These are phyloP conservation scores for Asclepias syriaca DNA, from an alignment of 257 asterid species.

Conservation along the genomic window DNA sequence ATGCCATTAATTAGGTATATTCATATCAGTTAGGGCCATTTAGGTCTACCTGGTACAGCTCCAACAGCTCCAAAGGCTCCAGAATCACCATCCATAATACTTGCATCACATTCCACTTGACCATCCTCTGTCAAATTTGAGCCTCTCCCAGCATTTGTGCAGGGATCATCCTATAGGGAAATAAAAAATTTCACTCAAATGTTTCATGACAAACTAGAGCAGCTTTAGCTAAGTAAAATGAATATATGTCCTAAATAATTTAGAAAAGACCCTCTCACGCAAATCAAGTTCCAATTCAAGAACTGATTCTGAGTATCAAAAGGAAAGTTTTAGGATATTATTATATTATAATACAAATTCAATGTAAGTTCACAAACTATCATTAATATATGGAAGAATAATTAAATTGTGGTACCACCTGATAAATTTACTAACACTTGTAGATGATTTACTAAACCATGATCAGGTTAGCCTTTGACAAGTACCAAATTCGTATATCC, in stretches of 20 bases:
- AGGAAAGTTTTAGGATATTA: background rate
- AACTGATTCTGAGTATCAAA: background rate
- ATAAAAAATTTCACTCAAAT: background rate
- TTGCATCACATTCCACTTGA: conserved; percentile 89
- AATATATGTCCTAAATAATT: background rate
- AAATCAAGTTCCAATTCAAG: background rate
- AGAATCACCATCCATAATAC: conserved; percentile 87
- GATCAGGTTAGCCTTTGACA: background rate
- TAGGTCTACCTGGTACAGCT: conserved; percentile 74
- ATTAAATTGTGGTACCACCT: background rate
- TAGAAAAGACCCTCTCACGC: background rate
- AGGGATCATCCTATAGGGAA: conserved; percentile 72
- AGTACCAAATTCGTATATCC: background rate
- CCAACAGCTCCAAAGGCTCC: conserved; percentile 97
- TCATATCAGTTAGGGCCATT: background rate
- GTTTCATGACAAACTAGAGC: background rate
- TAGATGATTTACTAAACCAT: background rate
- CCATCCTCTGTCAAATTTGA: conserved; percentile 95
- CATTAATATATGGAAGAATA: background rate
- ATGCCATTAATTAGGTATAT: background rate
- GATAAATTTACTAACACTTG: background rate
- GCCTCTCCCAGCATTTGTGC: conserved; percentile 93
- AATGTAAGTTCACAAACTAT: background rate
- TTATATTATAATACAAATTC: background rate
- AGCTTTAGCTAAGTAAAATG: background rate